phyloP scores from a whole-genome alignment of 202 grass and related monocot genomes.

The Bolboschoenoplectus hybrid region DNA sequence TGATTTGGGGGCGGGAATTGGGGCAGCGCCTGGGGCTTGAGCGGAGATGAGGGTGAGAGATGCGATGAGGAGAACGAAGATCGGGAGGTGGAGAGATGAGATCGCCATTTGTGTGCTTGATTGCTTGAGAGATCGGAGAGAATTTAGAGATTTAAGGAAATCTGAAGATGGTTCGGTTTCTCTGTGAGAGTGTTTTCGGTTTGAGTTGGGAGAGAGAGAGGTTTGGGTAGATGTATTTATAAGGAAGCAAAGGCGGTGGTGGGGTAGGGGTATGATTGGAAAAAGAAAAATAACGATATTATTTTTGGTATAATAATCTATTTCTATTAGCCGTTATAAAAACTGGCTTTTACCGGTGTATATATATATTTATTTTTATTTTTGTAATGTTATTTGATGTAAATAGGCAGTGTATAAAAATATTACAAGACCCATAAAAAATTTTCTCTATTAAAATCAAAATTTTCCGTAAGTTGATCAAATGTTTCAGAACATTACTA shows the following conservation, averaged over 20 bases:
- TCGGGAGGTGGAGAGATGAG: slow-evolving; percentile 21
- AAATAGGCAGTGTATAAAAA: not conserved
- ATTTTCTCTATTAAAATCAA: not conserved
- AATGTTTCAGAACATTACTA: not conserved
- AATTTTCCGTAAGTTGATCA: not conserved
- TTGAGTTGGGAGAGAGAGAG: not conserved
- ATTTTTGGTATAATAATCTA: slow-evolving; percentile 13
- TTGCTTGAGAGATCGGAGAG: not conserved
- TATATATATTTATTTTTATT: no score
- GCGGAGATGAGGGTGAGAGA: slow-evolving; percentile 31
- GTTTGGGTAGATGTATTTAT: not conserved
- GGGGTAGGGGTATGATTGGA: slow-evolving; percentile 23
- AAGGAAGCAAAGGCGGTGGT: slow-evolving; percentile 23
- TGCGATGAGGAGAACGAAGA: slow-evolving; percentile 26
- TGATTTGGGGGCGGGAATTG: not conserved
- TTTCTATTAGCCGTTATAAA: slow-evolving; percentile 28
- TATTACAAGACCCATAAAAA: not conserved
- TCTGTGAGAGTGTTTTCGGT: not conserved
- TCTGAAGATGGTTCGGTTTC: not conserved
- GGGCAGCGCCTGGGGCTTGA: not conserved
- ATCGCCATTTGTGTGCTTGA: slow-evolving; percentile 5
- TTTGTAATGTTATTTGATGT: not conserved
- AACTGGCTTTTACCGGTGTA: not conserved
- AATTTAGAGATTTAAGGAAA: not conserved
- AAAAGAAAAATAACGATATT: not conserved